These are phyloP conservation scores for Elsinoe fawcettii DNA, from an alignment of 2,329 filamentous ascomycete genomes.

Conservation along the genomic window DNA sequence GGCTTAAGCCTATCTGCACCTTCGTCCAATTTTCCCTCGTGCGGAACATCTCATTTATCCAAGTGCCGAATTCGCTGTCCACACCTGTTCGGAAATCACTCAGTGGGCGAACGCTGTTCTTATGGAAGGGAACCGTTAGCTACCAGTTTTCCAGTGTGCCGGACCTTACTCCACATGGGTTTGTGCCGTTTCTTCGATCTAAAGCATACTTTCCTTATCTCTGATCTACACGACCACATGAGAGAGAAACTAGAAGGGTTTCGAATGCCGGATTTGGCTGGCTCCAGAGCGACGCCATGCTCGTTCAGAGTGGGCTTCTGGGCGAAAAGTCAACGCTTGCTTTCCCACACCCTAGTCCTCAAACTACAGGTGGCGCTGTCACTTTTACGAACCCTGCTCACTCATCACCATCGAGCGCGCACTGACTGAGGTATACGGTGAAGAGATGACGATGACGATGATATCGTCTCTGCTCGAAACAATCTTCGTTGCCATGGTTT, in stretches of 20 bases:
- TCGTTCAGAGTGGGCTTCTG: not conserved
- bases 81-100: not conserved
- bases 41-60: not conserved
- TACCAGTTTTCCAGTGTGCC: not conserved
- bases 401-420: not conserved
- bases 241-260: not conserved
- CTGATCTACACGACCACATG: not conserved
- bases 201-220: not conserved
- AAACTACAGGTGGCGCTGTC: slow-evolving; percentile 1
- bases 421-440: not conserved
- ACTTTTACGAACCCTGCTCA: not conserved
- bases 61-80: not conserved
- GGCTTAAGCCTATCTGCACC: not conserved
- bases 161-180: not conserved
- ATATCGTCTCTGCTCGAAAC: not conserved
- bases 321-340: not conserved
- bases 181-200: not conserved
- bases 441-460: not conserved
- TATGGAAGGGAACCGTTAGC: not conserved
- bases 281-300: slow-evolving; percentile 1
- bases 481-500: not conserved
- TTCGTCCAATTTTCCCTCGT: not conserved
- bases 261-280: not conserved
- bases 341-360: not conserved
- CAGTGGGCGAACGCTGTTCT: not conserved